phyloP scores from a whole-genome alignment of 495 filamentous ascomycete genomes.

The Penicillium turbatum region DNA sequence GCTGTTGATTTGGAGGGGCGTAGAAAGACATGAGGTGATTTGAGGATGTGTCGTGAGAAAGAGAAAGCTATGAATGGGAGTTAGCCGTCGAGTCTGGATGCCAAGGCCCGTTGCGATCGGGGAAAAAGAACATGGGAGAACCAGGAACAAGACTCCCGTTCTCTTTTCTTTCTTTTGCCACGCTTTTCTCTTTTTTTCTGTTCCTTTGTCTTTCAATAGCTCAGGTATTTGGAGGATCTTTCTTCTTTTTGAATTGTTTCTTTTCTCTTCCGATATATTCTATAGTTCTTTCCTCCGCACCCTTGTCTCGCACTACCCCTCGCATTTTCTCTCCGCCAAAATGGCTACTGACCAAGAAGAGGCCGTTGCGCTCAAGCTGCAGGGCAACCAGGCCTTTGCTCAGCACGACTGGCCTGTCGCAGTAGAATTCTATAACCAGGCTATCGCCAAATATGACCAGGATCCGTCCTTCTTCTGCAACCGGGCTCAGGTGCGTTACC shows the following conservation, averaged over 20 bases:
- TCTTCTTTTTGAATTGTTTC: slow-evolving; percentile 5
- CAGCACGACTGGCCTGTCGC: slow-evolving; percentile 83
- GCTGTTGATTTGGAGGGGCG: slow-evolving; percentile 62
- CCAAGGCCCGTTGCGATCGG: slow-evolving; percentile 29
- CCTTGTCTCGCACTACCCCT: slow-evolving; percentile 27
- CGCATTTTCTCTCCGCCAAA: slow-evolving; percentile 14
- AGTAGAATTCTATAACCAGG: slow-evolving; percentile 81
- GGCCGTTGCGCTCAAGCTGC: slow-evolving; percentile 79
- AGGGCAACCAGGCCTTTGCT: slow-evolving; percentile 91
- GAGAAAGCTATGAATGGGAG: slow-evolving; percentile 4
- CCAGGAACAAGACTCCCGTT: slow-evolving; percentile 15
- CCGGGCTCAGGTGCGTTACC: slow-evolving; percentile 72
- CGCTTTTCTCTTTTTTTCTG: not conserved
- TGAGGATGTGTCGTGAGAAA: slow-evolving; percentile 1
- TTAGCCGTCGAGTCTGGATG: slow-evolving; percentile 21
- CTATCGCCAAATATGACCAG: slow-evolving; percentile 78
- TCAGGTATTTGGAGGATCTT: slow-evolving; percentile 17
- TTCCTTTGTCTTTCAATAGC: slow-evolving; percentile 4
- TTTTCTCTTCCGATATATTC: slow-evolving; percentile 6
- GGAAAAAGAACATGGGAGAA: slow-evolving; percentile 23
- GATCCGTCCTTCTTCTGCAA: slow-evolving; percentile 92
- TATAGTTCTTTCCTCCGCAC: not conserved
- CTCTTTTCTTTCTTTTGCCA: not conserved
- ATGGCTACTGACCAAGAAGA: slow-evolving; percentile 58
- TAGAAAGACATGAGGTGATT: slow-evolving; percentile 42